Evolutionary conservation across 148 eudicot genomes (phyloP).

Genomic region (Hydrangea macrophylla): DNA sequence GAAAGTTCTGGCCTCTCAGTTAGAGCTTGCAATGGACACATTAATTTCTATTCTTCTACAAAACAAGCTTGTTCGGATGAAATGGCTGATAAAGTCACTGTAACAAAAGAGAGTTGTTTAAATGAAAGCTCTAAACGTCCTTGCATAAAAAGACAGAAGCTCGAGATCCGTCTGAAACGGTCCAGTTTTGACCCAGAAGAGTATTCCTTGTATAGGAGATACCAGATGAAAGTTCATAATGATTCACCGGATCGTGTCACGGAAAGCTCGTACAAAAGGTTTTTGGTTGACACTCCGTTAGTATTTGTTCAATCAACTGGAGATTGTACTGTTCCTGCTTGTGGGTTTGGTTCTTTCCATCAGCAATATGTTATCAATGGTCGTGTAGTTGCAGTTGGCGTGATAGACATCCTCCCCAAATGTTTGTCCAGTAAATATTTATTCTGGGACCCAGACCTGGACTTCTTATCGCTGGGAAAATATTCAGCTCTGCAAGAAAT

Average conservation of each 20-base stretch:
- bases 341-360: slow-evolving; percentile 97
- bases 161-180: slow-evolving; percentile 66
- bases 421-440: slow-evolving; percentile 94
- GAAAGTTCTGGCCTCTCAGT: slow-evolving; percentile 45
- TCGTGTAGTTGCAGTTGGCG: slow-evolving; percentile 88
- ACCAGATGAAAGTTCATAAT: slow-evolving; percentile 81
- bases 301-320: slow-evolving; percentile 56
- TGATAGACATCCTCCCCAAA: slow-evolving; percentile 91
- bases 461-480: slow-evolving; percentile 83
- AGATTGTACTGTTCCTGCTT: slow-evolving; percentile 68
- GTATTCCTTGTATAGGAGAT: slow-evolving; percentile 71
- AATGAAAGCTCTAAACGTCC: slow-evolving; percentile 20
- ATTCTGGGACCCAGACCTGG: slow-evolving; percentile 95
- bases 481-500: slow-evolving; percentile 86
- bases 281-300: slow-evolving; percentile 85
- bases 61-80: slow-evolving; percentile 30
- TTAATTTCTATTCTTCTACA: slow-evolving; percentile 64
- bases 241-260: slow-evolving; percentile 62
- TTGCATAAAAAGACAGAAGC: slow-evolving; percentile 35
- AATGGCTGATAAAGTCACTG: slow-evolving; percentile 19
- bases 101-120: slow-evolving; percentile 24
- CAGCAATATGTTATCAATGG: slow-evolving; percentile 92
- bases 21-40: slow-evolving; percentile 93
- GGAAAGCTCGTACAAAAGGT: slow-evolving; percentile 72
- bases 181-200: slow-evolving; percentile 90